Conservation (phyloP, 2,329 filamentous ascomycete genomes). For the Aureobasidium pullulans region DNA sequence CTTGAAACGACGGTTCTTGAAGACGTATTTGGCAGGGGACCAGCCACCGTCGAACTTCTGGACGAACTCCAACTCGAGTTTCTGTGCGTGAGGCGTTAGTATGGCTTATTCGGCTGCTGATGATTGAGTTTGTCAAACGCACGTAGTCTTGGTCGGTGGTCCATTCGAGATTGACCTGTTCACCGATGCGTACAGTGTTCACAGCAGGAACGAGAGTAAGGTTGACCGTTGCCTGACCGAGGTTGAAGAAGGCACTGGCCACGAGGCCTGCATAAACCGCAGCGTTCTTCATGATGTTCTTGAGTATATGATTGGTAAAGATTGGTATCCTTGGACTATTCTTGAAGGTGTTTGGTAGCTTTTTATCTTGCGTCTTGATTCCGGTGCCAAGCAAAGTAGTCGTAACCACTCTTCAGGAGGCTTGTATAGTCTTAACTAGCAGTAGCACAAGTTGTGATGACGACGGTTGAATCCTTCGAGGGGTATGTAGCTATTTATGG, state of each 20-base stretch:
- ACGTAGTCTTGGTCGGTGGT: background rate
- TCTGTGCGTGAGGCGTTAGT: background rate
- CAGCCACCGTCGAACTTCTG: background rate
- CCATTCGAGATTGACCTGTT: background rate
- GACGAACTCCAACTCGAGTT: background rate
- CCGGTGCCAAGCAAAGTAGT: too few species aligned
- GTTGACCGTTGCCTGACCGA: background rate
- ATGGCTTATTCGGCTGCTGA: background rate
- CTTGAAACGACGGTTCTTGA: background rate
- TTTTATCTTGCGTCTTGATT: background rate
- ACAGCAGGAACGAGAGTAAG: background rate
- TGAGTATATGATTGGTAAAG: too few species aligned
- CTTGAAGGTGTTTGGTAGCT: too few species aligned
- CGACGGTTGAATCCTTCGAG: too few species aligned
- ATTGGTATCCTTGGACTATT: too few species aligned
- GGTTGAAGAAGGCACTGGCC: background rate
- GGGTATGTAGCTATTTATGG: too few species aligned
- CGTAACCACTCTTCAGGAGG: too few species aligned
- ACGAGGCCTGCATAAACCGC: background rate
- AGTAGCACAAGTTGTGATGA: too few species aligned
- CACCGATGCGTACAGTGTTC: background rate
- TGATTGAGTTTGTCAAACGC: background rate
- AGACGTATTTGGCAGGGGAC: background rate
- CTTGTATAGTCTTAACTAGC: too few species aligned
- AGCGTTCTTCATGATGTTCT: background rate